Conservation (phyloP, 148 eudicot species). For the Rhododendron mucronatum region DNA sequence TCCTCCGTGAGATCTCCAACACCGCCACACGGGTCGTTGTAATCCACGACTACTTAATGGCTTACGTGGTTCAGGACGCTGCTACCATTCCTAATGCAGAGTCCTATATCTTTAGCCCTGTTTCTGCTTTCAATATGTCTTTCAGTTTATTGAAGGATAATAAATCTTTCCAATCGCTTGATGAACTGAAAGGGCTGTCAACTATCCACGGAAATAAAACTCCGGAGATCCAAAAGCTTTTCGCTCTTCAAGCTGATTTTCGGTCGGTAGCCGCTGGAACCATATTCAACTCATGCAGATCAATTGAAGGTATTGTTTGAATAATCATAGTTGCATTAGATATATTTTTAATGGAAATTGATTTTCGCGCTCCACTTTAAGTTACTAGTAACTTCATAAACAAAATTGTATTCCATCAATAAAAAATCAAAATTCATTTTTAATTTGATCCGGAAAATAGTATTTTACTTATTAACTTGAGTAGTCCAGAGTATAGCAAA, state of each 20-base stretch:
- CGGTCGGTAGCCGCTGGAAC: conserved; percentile 16
- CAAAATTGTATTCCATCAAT: too few species aligned
- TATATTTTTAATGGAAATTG: not conserved
- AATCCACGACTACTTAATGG: conserved; percentile 6
- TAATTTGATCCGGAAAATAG: too few species aligned
- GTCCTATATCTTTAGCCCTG: not conserved
- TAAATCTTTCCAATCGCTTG: not conserved
- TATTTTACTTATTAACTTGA: too few species aligned
- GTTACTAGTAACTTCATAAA: too few species aligned
- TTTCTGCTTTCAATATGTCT: not conserved
- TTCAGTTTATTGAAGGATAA: not conserved
- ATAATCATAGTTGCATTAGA: not conserved
- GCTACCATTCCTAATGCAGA: not conserved
- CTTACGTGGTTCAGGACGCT: conserved; percentile 19
- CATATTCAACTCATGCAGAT: conserved; percentile 25
- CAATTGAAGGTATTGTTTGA: conserved; percentile 19
- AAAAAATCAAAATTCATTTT: too few species aligned
- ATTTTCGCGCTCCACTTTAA: too few species aligned
- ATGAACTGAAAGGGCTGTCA: not conserved
- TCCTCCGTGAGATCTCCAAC: not conserved
- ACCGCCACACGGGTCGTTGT: not conserved
- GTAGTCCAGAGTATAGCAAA: too few species aligned
- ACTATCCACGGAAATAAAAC: conserved; percentile 18
- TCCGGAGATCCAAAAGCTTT: conserved; percentile 6
- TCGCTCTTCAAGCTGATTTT: not conserved